Percentiles rank a stretch among this genome's conserved stretches.
phyloP scores from a whole-genome alignment of 192 early-diverging fungal species.

The Podila verticillata region DNA sequence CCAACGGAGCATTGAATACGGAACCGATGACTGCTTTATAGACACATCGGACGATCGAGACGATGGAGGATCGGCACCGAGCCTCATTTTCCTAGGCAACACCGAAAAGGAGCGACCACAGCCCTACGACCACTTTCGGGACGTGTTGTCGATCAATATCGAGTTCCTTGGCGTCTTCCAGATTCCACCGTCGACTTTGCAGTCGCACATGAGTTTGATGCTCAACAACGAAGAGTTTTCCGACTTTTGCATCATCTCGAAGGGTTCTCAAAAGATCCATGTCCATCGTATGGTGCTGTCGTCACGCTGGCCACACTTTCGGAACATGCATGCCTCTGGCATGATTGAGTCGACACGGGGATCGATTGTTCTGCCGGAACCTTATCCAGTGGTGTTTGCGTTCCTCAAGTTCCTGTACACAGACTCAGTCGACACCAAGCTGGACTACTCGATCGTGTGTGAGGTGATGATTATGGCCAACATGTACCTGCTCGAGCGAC shows the following conservation, averaged over 20 bases:
- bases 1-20: not conserved
- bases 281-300: slow-evolving; percentile 65
- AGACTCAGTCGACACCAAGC: slow-evolving; percentile 55
- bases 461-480: slow-evolving; percentile 68
- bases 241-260: slow-evolving; percentile 61
- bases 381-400: slow-evolving; percentile 55
- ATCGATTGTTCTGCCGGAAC: slow-evolving; percentile 62
- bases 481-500: slow-evolving; percentile 62
- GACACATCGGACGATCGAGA: slow-evolving; percentile 26
- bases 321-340: slow-evolving; percentile 58
- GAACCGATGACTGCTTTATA: not conserved
- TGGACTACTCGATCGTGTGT: slow-evolving; percentile 51
- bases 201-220: slow-evolving; percentile 56
- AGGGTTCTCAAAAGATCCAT: slow-evolving; percentile 56
- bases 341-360: slow-evolving; percentile 61
- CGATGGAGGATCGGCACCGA: slow-evolving; percentile 32
- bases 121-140: slow-evolving; percentile 66
- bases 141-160: slow-evolving; percentile 61
- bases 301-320: slow-evolving; percentile 70
- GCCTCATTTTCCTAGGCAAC: slow-evolving; percentile 63
- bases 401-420: slow-evolving; percentile 70
- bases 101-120: slow-evolving; percentile 62
- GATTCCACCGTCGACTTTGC: slow-evolving; percentile 53
- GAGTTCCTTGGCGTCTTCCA: slow-evolving; percentile 65
- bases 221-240: slow-evolving; percentile 62